Conservation (phyloP, 345 rosid species). For the Psidium friedrichsthalianum region DNA sequence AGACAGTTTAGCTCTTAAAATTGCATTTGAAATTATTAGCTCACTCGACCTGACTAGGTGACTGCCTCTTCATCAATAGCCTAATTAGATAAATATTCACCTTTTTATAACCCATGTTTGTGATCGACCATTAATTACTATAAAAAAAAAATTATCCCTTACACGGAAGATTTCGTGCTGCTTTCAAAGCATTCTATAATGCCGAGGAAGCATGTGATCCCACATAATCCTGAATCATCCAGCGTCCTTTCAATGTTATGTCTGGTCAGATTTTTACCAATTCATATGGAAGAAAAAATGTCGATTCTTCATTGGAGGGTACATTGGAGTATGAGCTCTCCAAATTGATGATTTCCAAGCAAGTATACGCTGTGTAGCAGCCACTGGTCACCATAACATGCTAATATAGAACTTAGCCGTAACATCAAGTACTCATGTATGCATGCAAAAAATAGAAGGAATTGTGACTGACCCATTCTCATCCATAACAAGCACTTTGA, state of each 20-base stretch:
- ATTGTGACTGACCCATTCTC: conserved; percentile 60
- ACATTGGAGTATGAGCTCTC: not conserved
- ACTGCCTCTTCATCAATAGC: not conserved
- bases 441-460: not conserved
- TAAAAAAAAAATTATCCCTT: not conserved
- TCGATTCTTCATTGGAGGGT: not conserved
- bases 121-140: not conserved
- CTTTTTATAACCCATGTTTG: not conserved
- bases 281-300: not conserved
- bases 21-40: not conserved
- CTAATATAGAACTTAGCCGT: not conserved
- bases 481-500: conserved; percentile 91
- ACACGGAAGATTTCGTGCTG: not conserved
- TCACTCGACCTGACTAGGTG: not conserved
- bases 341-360: not conserved
- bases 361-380: not conserved
- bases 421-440: not conserved
- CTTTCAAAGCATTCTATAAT: not conserved
- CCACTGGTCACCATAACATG: not conserved
- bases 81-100: not conserved
- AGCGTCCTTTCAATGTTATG: not conserved
- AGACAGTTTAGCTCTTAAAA: not conserved
- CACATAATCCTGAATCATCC: not conserved
- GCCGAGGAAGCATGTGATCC: not conserved
- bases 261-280: not conserved